Evolutionary conservation across 2,329 filamentous ascomycete species (phyloP).

Genomic region (Coniochaeta prunicola): DNA sequence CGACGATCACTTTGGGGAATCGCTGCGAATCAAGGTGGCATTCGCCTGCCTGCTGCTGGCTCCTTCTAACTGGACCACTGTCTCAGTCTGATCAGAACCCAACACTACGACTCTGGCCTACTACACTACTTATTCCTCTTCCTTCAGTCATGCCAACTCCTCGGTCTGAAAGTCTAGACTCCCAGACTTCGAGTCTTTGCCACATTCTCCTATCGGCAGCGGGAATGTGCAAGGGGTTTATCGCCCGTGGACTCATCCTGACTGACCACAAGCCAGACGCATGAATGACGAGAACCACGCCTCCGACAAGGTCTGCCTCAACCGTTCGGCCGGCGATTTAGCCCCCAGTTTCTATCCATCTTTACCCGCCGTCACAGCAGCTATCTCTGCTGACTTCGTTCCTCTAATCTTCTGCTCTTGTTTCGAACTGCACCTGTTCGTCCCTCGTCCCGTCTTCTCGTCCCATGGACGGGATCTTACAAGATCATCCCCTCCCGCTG

Average conservation of each 20-base stretch:
- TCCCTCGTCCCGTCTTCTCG: not conserved
- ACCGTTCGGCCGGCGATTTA: not conserved
- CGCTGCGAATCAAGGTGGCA: not conserved
- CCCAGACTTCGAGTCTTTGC: not conserved
- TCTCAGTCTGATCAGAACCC: not conserved
- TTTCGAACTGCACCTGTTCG: not conserved
- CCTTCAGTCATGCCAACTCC: not conserved
- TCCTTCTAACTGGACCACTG: not conserved
- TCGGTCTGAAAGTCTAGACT: not conserved
- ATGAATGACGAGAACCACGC: conserved; percentile 1
- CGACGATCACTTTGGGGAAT: not conserved
- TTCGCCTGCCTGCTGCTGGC: not conserved
- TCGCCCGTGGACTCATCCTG: not conserved
- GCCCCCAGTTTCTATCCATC: conserved; percentile 2
- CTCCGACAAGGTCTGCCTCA: conserved; percentile 5
- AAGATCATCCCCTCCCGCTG: not conserved
- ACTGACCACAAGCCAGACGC: not conserved
- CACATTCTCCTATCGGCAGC: not conserved
- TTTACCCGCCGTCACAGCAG: conserved; percentile 5
- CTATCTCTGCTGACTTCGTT: conserved; percentile 13
- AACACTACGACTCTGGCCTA: not conserved
- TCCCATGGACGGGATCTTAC: not conserved
- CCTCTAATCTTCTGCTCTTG: conserved; percentile 5
- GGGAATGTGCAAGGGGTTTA: not conserved
- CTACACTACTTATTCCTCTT: not conserved